Base-by-base conservation (phyloP, 2,329 filamentous ascomycete genomes). In the Penicillium sp. region DNA sequence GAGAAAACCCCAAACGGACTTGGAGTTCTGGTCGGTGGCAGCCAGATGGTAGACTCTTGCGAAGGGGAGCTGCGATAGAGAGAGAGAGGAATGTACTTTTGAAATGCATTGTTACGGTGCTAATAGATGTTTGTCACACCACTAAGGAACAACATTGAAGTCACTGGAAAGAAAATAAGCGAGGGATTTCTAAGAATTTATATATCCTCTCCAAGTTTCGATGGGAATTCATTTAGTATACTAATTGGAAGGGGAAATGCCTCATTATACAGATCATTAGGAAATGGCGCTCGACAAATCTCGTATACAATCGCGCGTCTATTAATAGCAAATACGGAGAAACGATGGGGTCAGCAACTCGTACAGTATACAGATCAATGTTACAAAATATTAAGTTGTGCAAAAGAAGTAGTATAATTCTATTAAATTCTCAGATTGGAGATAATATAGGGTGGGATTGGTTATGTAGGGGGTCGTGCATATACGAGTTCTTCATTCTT, bases 11-110 rank as follows among this genome's bases (percentile, higher is more conserved):
- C 24, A 24, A 18, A 43, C 57, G 2, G 70, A 67, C 9, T 77
- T 77, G 55, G 76, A 43, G 75, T 6, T 57, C 49, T 8, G 35
- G 35, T 37, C 35, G 35, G 35, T 37, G 18, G 18, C 35, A 37
- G 35, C 35, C 4, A 37, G 4, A 18, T 37, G n/a, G n/a, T 37
- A 37, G 16, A n/a, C 35, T 37, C n/a, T 11, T 37, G 35, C 16
- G 6, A 37, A 37, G n/a, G n/a, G 35, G 35, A 18, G 9, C 35
- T 37, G 35, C 16, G 18, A 37, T 37, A 8, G n/a, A 37, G n/a
- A 37, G 35, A 37, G 35, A 37, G 8, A 37, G n/a, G 35, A 37
- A 37, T n/a, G 35, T 18, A 10, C 8, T 29, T 37, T 37, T 37
- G n/a, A 37, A 18, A 37, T 37, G 35, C 35, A 37, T 37, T n/a